Percentiles rank a stretch among this genome's conserved stretches.
Evolutionary conservation across 2,329 filamentous ascomycete genomes (phyloP).

Genomic region (Beauveria varroae): DNA sequence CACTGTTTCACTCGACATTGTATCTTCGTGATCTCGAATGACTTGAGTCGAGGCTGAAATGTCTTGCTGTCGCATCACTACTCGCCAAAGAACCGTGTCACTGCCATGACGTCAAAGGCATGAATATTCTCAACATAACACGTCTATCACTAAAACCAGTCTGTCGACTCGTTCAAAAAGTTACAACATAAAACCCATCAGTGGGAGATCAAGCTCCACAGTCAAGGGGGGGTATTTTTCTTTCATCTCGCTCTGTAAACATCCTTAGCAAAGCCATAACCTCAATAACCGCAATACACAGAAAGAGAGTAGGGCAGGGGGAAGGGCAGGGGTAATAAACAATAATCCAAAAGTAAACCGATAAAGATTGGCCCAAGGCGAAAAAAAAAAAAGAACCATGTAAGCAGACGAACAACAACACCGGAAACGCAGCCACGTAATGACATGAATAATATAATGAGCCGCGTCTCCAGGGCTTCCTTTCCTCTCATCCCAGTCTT

Average conservation of each 20-base stretch:
- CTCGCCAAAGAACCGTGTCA: too few relatives aligned
- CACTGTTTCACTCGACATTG: too few relatives aligned
- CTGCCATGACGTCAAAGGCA: too few relatives aligned
- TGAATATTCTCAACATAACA: background rate
- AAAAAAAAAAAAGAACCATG: background rate
- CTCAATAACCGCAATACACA: constrained; percentile 8
- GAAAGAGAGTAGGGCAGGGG: constrained; percentile 1
- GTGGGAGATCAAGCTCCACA: background rate
- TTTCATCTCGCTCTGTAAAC: constrained; percentile 12
- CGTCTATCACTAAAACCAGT: background rate
- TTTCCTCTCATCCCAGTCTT: background rate
- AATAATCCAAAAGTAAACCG: constrained; percentile 9
- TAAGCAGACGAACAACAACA: constrained; percentile 5
- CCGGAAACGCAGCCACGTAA: constrained; percentile 11
- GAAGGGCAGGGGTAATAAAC: constrained; percentile 3
- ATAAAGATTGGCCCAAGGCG: constrained; percentile 6
- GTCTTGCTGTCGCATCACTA: too few relatives aligned
- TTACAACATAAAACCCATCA: background rate
- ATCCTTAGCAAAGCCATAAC: constrained; percentile 8
- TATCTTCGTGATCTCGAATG: too few relatives aligned
- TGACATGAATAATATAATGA: constrained; percentile 11
- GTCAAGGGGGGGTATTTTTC: constrained; percentile 6
- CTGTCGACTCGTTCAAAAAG: background rate
- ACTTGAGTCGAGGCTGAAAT: too few relatives aligned
- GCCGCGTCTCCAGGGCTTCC: background rate